Evolutionary conservation across 768 basidiomycete species (phyloP), one percentile per base, ranked within the genome.

Genomic region (Tulasnella sp.): DNA sequence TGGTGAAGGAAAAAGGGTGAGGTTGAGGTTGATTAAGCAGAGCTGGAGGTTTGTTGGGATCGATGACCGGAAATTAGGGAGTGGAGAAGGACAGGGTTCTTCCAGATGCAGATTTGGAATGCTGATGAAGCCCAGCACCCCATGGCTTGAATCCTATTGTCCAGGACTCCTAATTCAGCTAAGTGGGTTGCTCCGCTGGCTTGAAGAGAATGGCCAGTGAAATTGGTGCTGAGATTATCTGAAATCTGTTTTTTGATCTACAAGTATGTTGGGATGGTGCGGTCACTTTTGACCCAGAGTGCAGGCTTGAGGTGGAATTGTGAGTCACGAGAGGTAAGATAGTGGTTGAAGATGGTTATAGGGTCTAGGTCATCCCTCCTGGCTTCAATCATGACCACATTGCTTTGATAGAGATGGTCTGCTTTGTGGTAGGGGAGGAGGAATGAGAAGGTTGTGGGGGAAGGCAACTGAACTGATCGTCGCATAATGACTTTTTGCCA

Each of bases 261-360:
- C 0, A 78, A 31, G 0, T 85, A 86, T 0, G 84, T 86, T 0
- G 87, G 88, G 81, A 95, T 86, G 19, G 90, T 89, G 81, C 88
- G 85, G 40, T 84, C 52, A 0, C 27, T 19, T 12, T 81, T 81
- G 5, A 88, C 68, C 85, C 85, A 88, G 0, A 89, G 85, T 2
- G 82, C 82, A 0, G 84, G 83, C 18, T 83, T 82, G 62, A 83
- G 82, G 2, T 18, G 19, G 24, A 81, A 79, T 21, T 34, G 21
- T 24, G 19, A 16, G 38, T 79, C 72, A 21, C 80, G 81, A 16
- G 27, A 36, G 12, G 34, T 42, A 4, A 79, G 42, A 46, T 81
- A 81, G 3, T 21, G 18, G 4, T 21, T 18, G 31, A 81, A 36
- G 77, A 42, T 36, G 5, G 38, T 62, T 16, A 42, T 38, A 21